Percentiles rank a stretch among this genome's conserved stretches.
These are phyloP conservation scores for Trametes coccinea DNA, from an alignment of 768 basidiomycete species.

Conservation along the genomic window DNA sequence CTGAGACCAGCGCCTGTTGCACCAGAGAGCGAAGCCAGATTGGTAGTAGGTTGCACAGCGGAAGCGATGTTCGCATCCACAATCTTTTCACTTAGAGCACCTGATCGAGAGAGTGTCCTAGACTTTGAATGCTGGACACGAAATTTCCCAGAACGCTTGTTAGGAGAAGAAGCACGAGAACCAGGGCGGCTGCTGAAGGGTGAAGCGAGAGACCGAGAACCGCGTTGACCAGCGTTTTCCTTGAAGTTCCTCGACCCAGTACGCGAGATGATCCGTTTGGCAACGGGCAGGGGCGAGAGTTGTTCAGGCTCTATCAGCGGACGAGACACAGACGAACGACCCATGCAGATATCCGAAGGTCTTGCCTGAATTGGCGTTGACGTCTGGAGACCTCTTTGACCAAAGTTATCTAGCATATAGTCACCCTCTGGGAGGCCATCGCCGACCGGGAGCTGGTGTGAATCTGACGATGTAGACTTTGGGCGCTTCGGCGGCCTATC, in stretches of 20 bases:
- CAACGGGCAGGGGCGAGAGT: constrained; percentile 45
- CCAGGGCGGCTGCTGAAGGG: constrained; percentile 49
- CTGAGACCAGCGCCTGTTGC: background rate
- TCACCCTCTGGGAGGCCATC: background rate
- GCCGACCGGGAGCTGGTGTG: constrained; percentile 3
- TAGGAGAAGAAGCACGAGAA: constrained; percentile 42
- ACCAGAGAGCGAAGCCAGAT: background rate
- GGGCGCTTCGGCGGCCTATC: constrained; percentile 37
- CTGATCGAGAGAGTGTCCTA: constrained; percentile 40
- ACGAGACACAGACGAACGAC: constrained; percentile 23
- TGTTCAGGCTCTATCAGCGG: constrained; percentile 30
- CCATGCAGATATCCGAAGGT: constrained; percentile 18
- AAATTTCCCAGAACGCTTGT: constrained; percentile 21
- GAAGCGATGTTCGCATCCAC: constrained; percentile 3
- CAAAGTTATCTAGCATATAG: constrained; percentile 18
- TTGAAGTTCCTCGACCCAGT: constrained; percentile 43
- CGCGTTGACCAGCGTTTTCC: constrained; percentile 33
- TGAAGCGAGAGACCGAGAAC: constrained; percentile 38
- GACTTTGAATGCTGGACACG: constrained; percentile 35
- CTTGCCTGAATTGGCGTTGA: constrained; percentile 22
- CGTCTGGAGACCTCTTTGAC: background rate
- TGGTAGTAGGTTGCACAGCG: background rate
- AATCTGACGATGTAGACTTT: constrained; percentile 21
- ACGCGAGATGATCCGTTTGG: constrained; percentile 38
- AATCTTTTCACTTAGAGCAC: constrained; percentile 10